Evolutionary conservation across 305 asterid genomes (phyloP).

Genomic region (Fraxinus platypoda): DNA sequence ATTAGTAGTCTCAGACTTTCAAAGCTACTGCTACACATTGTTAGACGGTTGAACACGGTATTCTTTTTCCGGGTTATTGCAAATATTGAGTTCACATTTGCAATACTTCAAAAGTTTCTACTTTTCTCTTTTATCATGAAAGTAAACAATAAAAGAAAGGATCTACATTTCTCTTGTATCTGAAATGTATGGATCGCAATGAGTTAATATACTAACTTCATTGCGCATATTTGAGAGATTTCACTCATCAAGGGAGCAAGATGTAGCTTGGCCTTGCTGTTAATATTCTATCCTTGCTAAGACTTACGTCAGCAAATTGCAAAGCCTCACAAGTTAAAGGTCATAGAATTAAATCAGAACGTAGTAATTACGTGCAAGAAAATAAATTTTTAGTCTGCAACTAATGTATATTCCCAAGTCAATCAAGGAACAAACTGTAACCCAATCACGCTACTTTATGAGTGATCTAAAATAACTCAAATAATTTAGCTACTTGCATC

Average conservation of each 20-base stretch:
- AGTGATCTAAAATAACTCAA: background rate
- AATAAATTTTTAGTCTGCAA: background rate
- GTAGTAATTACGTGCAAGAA: background rate
- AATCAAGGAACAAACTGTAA: background rate
- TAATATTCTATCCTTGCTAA: background rate
- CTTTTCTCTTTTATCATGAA: background rate
- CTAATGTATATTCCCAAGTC: background rate
- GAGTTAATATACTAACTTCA: background rate
- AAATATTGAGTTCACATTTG: background rate
- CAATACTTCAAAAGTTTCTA: background rate
- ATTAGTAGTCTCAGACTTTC: background rate
- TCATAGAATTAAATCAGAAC: background rate
- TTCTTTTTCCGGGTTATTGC: background rate
- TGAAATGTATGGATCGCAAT: background rate
- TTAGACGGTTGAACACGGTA: background rate
- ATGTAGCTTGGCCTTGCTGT: background rate
- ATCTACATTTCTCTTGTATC: background rate
- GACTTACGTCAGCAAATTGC: background rate
- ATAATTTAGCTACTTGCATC: background rate
- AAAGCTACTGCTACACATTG: background rate
- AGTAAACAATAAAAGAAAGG: background rate
- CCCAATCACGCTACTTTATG: background rate
- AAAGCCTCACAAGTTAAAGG: background rate
- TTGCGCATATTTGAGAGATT: background rate
- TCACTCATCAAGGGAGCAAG: background rate